Evolutionary conservation across 371 early-diverging fungal species (phyloP).

Genomic region (Syncephalastrum racemosum): DNA sequence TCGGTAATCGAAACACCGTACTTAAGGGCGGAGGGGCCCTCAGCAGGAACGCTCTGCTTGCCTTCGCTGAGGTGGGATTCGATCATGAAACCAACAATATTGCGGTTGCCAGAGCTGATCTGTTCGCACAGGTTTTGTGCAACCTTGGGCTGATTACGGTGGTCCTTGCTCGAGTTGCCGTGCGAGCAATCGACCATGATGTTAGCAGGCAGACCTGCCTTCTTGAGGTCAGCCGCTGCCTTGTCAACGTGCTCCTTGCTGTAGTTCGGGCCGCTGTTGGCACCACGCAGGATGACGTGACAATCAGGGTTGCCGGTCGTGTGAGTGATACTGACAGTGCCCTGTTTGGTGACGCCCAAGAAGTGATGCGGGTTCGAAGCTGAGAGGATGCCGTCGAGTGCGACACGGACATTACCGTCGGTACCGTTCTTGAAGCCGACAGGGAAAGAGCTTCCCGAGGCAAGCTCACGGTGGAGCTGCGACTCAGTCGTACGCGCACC

Average conservation of each 20-base stretch:
- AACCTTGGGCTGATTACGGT: slow-evolving; percentile 70
- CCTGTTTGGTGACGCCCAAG: slow-evolving; percentile 90
- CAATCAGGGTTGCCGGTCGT: slow-evolving; percentile 77
- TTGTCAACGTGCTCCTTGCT: slow-evolving; percentile 52
- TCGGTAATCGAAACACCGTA: slow-evolving; percentile 88
- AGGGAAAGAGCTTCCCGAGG: slow-evolving; percentile 91
- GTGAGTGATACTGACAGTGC: slow-evolving; percentile 86
- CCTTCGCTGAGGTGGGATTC: slow-evolving; percentile 90
- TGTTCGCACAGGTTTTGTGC: slow-evolving; percentile 54
- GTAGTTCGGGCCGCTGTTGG: slow-evolving; percentile 83
- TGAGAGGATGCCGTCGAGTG: slow-evolving; percentile 89
- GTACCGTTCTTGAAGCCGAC: slow-evolving; percentile 96
- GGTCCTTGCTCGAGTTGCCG: slow-evolving; percentile 80
- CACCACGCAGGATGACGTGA: slow-evolving; percentile 66
- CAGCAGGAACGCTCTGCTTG: slow-evolving; percentile 73
- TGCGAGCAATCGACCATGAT: slow-evolving; percentile 87
- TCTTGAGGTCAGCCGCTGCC: slow-evolving; percentile 49
- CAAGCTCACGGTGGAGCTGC: slow-evolving; percentile 92
- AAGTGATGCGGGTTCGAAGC: slow-evolving; percentile 87
- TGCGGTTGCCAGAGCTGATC: slow-evolving; percentile 65
- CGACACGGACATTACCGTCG: slow-evolving; percentile 85
- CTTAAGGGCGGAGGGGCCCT: slow-evolving; percentile 64
- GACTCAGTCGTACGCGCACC: slow-evolving; percentile 95
- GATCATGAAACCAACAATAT: slow-evolving; percentile 92
- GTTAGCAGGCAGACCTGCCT: slow-evolving; percentile 47